Evolutionary conservation across 2,329 filamentous ascomycete species (phyloP).

Genomic region (Pseudodiploospora longispora): DNA sequence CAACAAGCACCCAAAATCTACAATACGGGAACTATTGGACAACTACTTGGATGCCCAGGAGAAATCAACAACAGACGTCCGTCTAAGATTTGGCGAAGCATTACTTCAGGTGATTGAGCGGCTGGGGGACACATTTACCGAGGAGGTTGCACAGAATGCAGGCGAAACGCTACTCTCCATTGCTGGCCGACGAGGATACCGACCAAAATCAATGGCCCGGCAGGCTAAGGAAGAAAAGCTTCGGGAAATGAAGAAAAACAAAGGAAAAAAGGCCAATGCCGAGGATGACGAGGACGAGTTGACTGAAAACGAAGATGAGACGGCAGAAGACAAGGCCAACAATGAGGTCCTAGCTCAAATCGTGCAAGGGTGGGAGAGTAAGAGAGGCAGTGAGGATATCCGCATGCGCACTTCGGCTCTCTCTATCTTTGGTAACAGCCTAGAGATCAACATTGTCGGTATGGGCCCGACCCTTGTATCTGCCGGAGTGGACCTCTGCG

Average conservation of each 20-base stretch:
- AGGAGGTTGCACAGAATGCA: constrained; percentile 42
- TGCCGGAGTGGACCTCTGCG: constrained; percentile 52
- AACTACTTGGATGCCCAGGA: constrained; percentile 59
- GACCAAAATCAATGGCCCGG: constrained; percentile 50
- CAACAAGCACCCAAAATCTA: constrained; percentile 52
- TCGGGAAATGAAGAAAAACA: constrained; percentile 37
- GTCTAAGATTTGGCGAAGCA: constrained; percentile 62
- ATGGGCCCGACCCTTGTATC: constrained; percentile 45
- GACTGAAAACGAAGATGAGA: constrained; percentile 38
- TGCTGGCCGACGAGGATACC: constrained; percentile 53
- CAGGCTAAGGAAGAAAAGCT: constrained; percentile 44
- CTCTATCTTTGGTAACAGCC: constrained; percentile 50
- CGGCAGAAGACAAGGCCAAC: constrained; percentile 34
- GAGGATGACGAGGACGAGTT: constrained; percentile 37
- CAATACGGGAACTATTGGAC: constrained; percentile 54
- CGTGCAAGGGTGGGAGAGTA: constrained; percentile 59
- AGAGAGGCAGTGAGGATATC: constrained; percentile 58
- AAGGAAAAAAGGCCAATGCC: constrained; percentile 32
- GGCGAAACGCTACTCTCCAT: constrained; percentile 54
- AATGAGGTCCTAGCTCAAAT: constrained; percentile 50
- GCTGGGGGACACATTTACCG: constrained; percentile 47
- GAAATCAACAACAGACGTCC: constrained; percentile 49
- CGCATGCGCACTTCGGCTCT: constrained; percentile 62
- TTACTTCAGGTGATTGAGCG: constrained; percentile 56
- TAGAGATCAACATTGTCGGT: constrained; percentile 54